Base-by-base conservation (phyloP, 2,329 filamentous ascomycete genomes). In the Verticillium albo-atrum region DNA sequence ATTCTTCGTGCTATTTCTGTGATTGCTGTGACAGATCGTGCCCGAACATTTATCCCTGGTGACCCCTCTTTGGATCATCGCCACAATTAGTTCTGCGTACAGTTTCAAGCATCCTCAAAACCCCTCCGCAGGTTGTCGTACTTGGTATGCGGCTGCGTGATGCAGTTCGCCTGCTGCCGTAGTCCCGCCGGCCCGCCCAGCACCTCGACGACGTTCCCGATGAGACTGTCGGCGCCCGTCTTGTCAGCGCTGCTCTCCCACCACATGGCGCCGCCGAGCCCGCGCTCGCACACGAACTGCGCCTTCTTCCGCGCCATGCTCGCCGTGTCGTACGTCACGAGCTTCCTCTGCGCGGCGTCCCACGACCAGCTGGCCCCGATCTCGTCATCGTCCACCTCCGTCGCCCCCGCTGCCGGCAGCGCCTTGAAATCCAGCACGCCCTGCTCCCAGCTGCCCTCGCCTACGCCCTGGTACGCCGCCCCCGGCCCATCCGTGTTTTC, bases 201-300 rank as follows among this genome's bases (percentile, higher is more conserved):
- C 0, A 73, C 76, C 32, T 82, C 77, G 1, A 89, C 84, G 17
- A 88, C 86, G 15, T 82, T 87, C 6, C 73, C 76, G 58, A 93
- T 92, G 69, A 97, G 71, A 66, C 90, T 94, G 57, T 81, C 74
- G 0, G 80, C 77, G 0, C 86, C 87, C 3, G 74, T 70, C 69
- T 87, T 88, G 71, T 97, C 94, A 1, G 85, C 88, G 68, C 89
- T 94, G 67, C 86, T 91, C 77, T 97, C 93, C 92, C 92, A 97
- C 92, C 92, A 98, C 93, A 98, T 97, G n/a, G 84, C 91, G 20
- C 94, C 94, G 2, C 92, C 93, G 0, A 97, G 81, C 0, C 84
- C 79, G 52, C 82, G 77, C 23, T 83, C 72, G 68, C 80, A 83
- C 69, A 97, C 84, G 71, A 87, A 97, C 12, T 83, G 76, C 1